These are phyloP conservation scores for Westerdykella ornata DNA, from an alignment of 2,329 filamentous ascomycete species.

Conservation along the genomic window DNA sequence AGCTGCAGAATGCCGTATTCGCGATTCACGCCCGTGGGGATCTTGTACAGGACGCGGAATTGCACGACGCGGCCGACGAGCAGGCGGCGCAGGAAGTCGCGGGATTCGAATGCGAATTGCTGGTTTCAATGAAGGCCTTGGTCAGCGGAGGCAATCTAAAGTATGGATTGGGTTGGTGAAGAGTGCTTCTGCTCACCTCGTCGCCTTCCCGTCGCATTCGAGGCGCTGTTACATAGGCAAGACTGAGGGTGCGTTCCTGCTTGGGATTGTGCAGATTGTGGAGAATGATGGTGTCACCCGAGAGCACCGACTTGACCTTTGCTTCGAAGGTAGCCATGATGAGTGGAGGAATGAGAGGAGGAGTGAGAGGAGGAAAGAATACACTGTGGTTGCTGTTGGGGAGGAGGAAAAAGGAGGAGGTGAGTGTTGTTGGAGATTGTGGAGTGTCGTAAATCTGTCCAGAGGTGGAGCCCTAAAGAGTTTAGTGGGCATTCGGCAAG, in stretches of 20 bases:
- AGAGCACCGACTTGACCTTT: conserved; percentile 82
- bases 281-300: conserved; percentile 85
- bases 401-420: too few species aligned
- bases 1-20: conserved; percentile 82
- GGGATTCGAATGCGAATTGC: conserved; percentile 86
- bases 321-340: conserved; percentile 36
- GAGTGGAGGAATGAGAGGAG: background rate
- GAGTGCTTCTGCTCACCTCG: conserved; percentile 51
- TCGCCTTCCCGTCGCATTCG: conserved; percentile 82
- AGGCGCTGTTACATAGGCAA: conserved; percentile 88
- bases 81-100: conserved; percentile 80
- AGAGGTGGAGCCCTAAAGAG: background rate
- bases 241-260: conserved; percentile 77
- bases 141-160: background rate
- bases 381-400: too few species aligned
- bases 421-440: background rate
- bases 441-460: background rate
- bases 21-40: conserved; percentile 67
- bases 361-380: background rate
- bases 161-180: background rate
- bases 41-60: conserved; percentile 78
- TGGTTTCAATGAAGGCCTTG: conserved; percentile 6
- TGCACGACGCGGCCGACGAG: conserved; percentile 81
- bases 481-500: too few species aligned
- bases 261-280: conserved; percentile 72